These are phyloP conservation scores for Cronartium quercuum DNA, from an alignment of 1,284 basidiomycete genomes.

Conservation along the genomic window DNA sequence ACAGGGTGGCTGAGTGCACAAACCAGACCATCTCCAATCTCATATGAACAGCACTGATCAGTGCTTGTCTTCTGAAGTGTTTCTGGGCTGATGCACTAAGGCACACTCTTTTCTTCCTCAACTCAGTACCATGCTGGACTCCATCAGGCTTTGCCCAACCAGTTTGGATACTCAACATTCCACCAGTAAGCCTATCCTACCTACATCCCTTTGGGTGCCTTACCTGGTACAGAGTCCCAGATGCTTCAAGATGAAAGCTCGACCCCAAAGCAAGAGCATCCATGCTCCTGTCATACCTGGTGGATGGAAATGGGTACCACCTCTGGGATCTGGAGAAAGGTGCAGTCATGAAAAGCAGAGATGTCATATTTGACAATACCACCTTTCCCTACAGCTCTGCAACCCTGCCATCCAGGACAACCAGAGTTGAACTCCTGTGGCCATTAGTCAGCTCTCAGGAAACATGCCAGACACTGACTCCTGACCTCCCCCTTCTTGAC, in stretches of 20 bases:
- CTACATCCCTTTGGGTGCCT: slow-evolving; percentile 19
- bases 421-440: not conserved
- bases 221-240: not conserved
- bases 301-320: not conserved
- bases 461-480: too few species aligned
- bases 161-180: not conserved
- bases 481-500: too few species aligned
- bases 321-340: not conserved
- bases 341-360: not conserved
- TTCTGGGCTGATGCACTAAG: slow-evolving; percentile 7
- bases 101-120: not conserved
- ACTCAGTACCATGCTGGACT: not conserved
- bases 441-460: too few species aligned
- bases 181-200: too few species aligned
- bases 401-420: not conserved
- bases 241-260: not conserved
- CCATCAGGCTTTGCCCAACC: not conserved
- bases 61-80: not conserved
- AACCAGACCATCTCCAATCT: slow-evolving; percentile 43
- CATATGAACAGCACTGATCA: not conserved
- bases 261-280: not conserved
- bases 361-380: not conserved
- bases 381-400: slow-evolving; percentile 1
- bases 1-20: slow-evolving; percentile 47
- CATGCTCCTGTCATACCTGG: slow-evolving; percentile 1